Evolutionary conservation across 257 asterid species (phyloP), one percentile per base, ranked within the genome.

Genomic region (Capsicum chinense): DNA sequence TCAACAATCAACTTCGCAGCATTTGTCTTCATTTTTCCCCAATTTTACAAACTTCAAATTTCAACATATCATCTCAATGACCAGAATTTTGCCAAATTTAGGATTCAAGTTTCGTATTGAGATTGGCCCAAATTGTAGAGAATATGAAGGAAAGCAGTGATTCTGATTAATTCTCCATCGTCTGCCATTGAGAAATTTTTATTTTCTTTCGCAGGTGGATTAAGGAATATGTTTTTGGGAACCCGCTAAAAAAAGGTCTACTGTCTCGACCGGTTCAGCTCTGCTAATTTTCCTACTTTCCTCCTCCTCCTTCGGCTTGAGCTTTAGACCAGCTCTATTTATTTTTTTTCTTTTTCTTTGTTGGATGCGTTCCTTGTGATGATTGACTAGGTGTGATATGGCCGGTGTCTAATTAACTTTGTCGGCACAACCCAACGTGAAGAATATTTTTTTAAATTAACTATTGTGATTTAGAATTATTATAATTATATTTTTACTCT

Each of bases 1-100:
- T 95, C 99, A 63, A 97, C 99, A 71, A 97, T 95, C 87, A 93
- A 91, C 92, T 97, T 97, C 3, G 99, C 99, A 11, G 99, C 98
- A 88, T 96, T 93, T 78, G 97, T 94, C 94, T 95, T 97, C 98
- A 94, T 95, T 21, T 88, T 88, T 2, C 52, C 80, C 56, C 47
- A 17, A 35, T 0, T 9, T 44, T 70, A 70, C 57, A 42, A 42
- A 39, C 79, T 26, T 64, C n/a, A 13, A n/a, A 66, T 13, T 66
- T 66, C 73, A 39, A 39, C 44, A 66, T 66, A 66, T 66, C 16
- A 70, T 42, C 26, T 7, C 26, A 42, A 42, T 69, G 79, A 42
- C 56, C 33, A 8, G 14, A 42, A 69, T 9, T 16, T 47, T 58
- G 44, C 14, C 5, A 71, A 71, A 44, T n/a, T 11, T 48, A 73